Evolutionary conservation across 306 rosid genomes (phyloP), one percentile per base, ranked within the genome.

Genomic region (Mimosa bimucronata): DNA sequence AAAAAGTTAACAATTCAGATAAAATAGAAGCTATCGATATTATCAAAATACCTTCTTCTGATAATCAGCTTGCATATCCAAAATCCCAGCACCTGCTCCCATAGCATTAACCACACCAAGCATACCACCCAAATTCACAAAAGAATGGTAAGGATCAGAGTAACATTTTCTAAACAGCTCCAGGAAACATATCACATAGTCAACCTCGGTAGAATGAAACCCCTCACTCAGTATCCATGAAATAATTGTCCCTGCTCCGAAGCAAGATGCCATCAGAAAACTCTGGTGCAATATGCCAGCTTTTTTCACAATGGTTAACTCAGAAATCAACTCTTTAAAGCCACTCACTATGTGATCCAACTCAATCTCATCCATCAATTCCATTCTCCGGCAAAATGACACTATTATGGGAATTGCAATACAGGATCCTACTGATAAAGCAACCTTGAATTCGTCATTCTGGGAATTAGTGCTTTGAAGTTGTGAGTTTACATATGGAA

Each of bases 111-210:
- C 94, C 71, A 91, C 90, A 75, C 97, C 98, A 70, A 95, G 88
- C 98, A 95, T 90, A 57, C 97, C 98, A 18, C 98, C 97, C 71
- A 95, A 86, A 85, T 87, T 95, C 70, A 92, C 91, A 75, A 90
- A 83, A 83, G 88, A 90, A 78, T 90, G 91, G 66, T 84, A 88
- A 70, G 92, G 92, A 82, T 87, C 79, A 16, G 91, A 89, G 79
- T 92, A 95, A 83, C 98, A 95, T 64, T 85, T 92, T 83, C 80
- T 88, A 76, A 90, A 92, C 74, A 91, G 88, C 73, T 88, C 98
- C 80, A 95, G 88, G 62, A 92, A 79, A 81, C 58, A 80, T 83
- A 90, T 89, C 61, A 95, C 83, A n/a, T 67, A 73, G 77, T 86
- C 92, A 85, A 75, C 86, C 87, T 91, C 85, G 62, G 91, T 71